These are phyloP conservation scores for Colletotrichum sansevieriae DNA, from an alignment of 2,329 filamentous ascomycete species.

Conservation along the genomic window DNA sequence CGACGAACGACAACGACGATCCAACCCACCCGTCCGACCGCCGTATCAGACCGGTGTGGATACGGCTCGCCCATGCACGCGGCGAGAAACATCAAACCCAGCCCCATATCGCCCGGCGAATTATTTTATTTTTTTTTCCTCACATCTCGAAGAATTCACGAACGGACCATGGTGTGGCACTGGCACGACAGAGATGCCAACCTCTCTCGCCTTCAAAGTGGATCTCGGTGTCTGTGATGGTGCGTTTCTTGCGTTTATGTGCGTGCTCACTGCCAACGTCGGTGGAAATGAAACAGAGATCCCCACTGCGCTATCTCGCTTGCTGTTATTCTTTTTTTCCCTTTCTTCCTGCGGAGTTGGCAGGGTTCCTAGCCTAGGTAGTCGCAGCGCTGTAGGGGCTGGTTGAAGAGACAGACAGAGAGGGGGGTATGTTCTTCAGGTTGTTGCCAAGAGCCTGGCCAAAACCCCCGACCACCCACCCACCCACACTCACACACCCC, in stretches of 20 bases:
- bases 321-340: not conserved
- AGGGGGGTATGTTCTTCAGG: not conserved
- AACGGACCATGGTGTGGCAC: not conserved
- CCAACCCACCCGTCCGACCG: slow-evolving; percentile 3
- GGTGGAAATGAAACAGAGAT: slow-evolving; percentile 25
- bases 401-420: not conserved
- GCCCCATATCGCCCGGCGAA: not conserved
- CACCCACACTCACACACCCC: not conserved
- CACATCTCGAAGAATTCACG: not conserved
- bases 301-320: not conserved
- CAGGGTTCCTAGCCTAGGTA: slow-evolving; percentile 2
- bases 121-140: not conserved
- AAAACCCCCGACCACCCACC: slow-evolving; percentile 18
- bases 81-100: not conserved
- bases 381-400: slow-evolving; percentile 10
- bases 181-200: slow-evolving; percentile 12
- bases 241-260: slow-evolving; percentile 1
- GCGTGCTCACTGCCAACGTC: slow-evolving; percentile 17
- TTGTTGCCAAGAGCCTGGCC: not conserved
- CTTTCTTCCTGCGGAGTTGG: slow-evolving; percentile 23
- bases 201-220: slow-evolving; percentile 17
- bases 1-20: too few species aligned
- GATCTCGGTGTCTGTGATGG: not conserved
- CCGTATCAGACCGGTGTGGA: slow-evolving; percentile 15
- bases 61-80: not conserved